Conservation (phyloP, 2,329 filamentous ascomycete species). For the Akanthomyces dipterigenus region DNA sequence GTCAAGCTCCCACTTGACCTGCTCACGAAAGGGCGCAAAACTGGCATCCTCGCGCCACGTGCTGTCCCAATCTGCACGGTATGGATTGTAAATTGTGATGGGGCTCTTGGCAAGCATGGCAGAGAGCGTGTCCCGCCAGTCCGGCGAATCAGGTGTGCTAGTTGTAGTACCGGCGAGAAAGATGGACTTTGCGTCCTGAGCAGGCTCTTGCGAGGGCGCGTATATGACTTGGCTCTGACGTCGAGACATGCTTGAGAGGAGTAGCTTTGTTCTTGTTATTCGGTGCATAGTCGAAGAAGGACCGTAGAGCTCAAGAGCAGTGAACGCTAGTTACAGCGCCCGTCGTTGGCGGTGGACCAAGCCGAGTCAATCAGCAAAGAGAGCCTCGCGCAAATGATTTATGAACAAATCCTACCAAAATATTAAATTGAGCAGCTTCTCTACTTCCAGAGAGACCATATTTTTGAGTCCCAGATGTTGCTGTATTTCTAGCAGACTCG, state of each 20-base stretch:
- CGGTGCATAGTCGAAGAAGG: not conserved
- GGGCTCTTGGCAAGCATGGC: slow-evolving; percentile 34
- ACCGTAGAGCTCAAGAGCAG: not conserved
- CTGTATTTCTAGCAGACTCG: too few species aligned
- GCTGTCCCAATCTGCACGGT: slow-evolving; percentile 45
- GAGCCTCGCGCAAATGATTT: too few species aligned
- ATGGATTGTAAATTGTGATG: slow-evolving; percentile 50
- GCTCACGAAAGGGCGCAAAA: slow-evolving; percentile 38
- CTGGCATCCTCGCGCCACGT: slow-evolving; percentile 40
- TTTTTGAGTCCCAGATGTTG: too few species aligned
- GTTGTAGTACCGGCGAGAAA: slow-evolving; percentile 54
- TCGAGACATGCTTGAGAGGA: not conserved
- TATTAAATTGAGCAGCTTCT: too few species aligned
- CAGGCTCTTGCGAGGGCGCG: slow-evolving; percentile 20
- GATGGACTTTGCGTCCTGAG: slow-evolving; percentile 26
- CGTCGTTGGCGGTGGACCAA: too few species aligned
- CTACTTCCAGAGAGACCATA: too few species aligned
- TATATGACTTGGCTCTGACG: slow-evolving; percentile 22
- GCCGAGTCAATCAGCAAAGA: too few species aligned
- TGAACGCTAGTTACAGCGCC: not conserved
- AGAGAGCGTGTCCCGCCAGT: slow-evolving; percentile 43
- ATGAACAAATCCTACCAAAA: too few species aligned
- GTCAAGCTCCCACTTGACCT: slow-evolving; percentile 52
- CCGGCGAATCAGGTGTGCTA: slow-evolving; percentile 27
- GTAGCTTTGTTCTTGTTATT: not conserved